Evolutionary conservation across 352 stramenopile genomes (phyloP), one percentile per base, ranked within the genome.

Genomic region (Phytophthora litchii): DNA sequence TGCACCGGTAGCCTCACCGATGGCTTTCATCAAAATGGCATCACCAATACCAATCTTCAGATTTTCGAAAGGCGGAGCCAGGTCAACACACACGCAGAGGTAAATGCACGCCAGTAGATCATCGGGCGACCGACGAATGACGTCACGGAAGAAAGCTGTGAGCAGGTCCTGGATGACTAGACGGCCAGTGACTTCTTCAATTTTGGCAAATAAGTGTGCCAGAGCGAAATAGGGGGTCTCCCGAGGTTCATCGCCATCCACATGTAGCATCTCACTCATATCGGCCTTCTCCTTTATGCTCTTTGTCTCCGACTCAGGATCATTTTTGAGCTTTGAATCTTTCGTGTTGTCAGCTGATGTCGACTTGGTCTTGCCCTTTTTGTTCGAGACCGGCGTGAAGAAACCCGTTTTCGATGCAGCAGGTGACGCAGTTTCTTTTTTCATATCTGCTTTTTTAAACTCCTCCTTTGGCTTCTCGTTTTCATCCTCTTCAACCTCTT

Each of bases 21-120:
- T 97, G 3, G 96, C 94, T 74, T 99, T 99, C 69, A 98, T 98
- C 14, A 99, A 70, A 53, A 99, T 96, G 4, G 94, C 88, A 64
- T 99, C 97, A 23, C 97, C 97, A 45, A 99, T 98, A 14, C 97
- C 97, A 21, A 99, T 94, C 76, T 99, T 98, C 7, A 99, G 75
- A 70, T 97, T 98, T 62, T 99, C 91, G 55, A 98, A 98, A 21
- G 94, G 87, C 2, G 97, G 97, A 16, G 96, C 96, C 3, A 99
- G 83, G 54, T 97, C 80, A 14, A 92, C 95, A 66, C 82, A 94
- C 11, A 93, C 83, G 45, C 89, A 96, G 4, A 98, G 73, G 60
- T 98, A 98, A 32, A 98, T 92, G 58, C 85, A 93, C 7, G 90
- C 73, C 34, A 97, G 68, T 27, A 98, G 66, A 59, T 98, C 93